Conservation (phyloP, 2,329 filamentous ascomycete genomes). For the Beauveria varroae region DNA sequence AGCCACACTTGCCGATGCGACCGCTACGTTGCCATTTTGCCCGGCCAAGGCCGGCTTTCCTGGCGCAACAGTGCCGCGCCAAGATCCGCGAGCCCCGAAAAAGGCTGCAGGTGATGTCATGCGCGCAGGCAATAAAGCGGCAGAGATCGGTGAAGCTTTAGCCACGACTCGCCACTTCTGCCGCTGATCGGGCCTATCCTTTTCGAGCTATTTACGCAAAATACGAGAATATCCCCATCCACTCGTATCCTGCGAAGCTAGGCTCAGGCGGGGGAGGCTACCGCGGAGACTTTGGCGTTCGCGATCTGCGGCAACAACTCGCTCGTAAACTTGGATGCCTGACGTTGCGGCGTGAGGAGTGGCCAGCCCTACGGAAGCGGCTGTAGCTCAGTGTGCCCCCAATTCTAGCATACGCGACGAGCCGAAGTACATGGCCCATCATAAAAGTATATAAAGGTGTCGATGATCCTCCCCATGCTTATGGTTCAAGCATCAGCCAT, state of each 20-base stretch:
- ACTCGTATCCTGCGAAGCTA: neutral
- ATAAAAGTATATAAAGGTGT: slow-evolving; percentile 1
- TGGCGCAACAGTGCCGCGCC: neutral
- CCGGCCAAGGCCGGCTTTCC: neutral
- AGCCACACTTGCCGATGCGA: neutral
- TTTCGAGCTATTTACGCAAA: neutral
- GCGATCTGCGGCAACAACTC: neutral
- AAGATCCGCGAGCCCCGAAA: neutral
- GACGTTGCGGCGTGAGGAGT: neutral
- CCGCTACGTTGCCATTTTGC: neutral
- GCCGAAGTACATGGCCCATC: neutral
- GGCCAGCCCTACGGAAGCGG: neutral
- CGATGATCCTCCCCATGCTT: neutral
- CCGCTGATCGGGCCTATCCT: neutral
- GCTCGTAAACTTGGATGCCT: neutral
- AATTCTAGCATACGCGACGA: neutral
- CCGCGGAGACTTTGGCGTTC: neutral
- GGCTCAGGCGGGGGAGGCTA: neutral
- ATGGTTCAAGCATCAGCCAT: neutral
- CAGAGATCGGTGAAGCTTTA: slow-evolving; percentile 3
- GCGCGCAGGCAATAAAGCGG: neutral
- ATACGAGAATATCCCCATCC: neutral
- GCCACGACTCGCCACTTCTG: neutral
- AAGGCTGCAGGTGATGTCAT: slow-evolving; percentile 1
- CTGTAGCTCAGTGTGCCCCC: neutral